Evolutionary conservation across 2,329 filamentous ascomycete species (phyloP).

Genomic region (Cephalotrichum gorgonifer): DNA sequence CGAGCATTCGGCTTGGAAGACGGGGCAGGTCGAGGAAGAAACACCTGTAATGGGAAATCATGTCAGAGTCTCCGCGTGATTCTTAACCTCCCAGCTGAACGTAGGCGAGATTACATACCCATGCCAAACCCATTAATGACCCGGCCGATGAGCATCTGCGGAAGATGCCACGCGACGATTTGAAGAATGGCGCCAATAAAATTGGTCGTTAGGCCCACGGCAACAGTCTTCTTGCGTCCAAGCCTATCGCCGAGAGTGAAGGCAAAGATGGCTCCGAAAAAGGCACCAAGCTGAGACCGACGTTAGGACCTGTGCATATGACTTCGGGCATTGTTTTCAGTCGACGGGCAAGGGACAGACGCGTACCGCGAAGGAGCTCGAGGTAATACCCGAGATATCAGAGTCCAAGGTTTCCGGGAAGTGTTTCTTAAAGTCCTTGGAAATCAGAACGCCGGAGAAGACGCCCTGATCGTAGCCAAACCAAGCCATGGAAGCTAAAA

Average conservation of each 20-base stretch:
- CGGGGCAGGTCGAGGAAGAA: constrained; percentile 22
- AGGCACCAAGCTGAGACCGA: constrained; percentile 17
- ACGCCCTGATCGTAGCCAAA: constrained; percentile 27
- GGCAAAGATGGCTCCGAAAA: constrained; percentile 18
- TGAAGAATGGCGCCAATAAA: constrained; percentile 23
- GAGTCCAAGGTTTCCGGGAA: constrained; percentile 26
- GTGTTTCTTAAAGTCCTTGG: constrained; percentile 23
- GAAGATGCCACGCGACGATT: constrained; percentile 20
- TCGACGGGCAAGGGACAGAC: constrained; percentile 8
- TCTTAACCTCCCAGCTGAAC: neutral
- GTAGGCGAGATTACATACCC: constrained; percentile 8
- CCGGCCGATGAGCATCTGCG: constrained; percentile 30
- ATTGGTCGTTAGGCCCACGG: constrained; percentile 19
- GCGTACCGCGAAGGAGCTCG: constrained; percentile 29
- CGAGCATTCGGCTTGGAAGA: constrained; percentile 21
- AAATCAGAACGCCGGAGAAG: constrained; percentile 30
- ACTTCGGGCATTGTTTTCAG: neutral
- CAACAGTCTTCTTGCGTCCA: constrained; percentile 20
- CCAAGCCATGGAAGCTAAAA: constrained; percentile 17
- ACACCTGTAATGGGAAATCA: constrained; percentile 6
- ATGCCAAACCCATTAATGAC: constrained; percentile 29
- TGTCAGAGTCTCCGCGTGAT: neutral
- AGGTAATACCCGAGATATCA: constrained; percentile 31
- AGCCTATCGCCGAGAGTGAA: constrained; percentile 21
- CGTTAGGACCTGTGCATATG: neutral